Conservation (phyloP, 1,284 basidiomycete genomes). For the Leccinum solheimii region DNA sequence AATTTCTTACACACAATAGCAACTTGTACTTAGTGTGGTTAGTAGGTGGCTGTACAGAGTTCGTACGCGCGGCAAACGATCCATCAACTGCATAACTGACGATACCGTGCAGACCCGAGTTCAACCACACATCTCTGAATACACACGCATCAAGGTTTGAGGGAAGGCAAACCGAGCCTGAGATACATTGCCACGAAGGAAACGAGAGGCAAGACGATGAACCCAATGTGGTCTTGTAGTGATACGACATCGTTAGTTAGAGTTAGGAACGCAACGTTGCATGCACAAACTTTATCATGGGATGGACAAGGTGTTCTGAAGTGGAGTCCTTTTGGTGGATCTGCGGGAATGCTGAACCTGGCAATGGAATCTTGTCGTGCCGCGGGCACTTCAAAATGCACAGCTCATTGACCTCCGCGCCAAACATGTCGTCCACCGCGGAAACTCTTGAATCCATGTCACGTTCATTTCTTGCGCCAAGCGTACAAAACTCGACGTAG, state of each 20-base stretch:
- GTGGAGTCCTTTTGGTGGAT: neutral
- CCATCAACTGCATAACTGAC: slow-evolving; percentile 8
- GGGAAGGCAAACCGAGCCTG: slow-evolving; percentile 36
- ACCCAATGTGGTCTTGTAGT: slow-evolving; percentile 47
- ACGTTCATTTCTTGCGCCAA: neutral
- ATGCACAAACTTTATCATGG: slow-evolving; percentile 18
- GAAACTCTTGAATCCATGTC: neutral
- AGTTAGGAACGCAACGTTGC: neutral
- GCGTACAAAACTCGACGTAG: neutral
- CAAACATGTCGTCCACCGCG: neutral
- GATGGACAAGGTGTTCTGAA: slow-evolving; percentile 24
- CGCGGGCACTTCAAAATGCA: neutral
- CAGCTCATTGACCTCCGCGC: neutral
- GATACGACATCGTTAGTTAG: neutral
- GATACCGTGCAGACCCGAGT: slow-evolving; percentile 23
- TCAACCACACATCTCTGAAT: slow-evolving; percentile 34
- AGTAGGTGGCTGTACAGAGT: neutral
- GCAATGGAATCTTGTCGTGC: neutral
- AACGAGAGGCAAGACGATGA: slow-evolving; percentile 51
- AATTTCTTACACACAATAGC: no score
- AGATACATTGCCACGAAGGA: slow-evolving; percentile 44
- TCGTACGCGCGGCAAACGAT: slow-evolving; percentile 1
- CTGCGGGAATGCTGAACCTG: slow-evolving; percentile 1
- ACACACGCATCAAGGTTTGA: slow-evolving; percentile 48
- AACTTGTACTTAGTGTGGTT: no score